Conservation (phyloP, 371 early-diverging fungal species). For the Mucor indicus region DNA sequence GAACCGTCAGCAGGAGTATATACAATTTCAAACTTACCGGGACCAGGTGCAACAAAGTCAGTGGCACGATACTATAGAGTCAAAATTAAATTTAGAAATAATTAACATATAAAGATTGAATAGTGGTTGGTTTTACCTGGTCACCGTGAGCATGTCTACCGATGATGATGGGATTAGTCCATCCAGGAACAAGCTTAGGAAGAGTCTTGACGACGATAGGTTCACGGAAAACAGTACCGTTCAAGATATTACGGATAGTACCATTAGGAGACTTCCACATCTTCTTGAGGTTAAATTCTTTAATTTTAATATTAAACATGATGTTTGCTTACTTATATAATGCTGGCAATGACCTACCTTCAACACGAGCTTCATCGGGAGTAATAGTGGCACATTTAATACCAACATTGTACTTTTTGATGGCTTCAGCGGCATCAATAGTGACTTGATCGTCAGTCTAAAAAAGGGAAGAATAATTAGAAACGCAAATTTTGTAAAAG, state of each 20-base stretch:
- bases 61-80: slow-evolving; percentile 89
- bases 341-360: slow-evolving; percentile 68
- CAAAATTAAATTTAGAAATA: not conserved
- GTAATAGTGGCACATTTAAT: slow-evolving; percentile 99
- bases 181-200: slow-evolving; percentile 91
- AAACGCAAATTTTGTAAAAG: no score
- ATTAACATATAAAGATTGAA: not conserved
- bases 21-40: slow-evolving; percentile 86
- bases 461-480: no score
- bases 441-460: slow-evolving; percentile 96
- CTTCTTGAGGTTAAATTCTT: slow-evolving; percentile 91
- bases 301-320: no score
- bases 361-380: slow-evolving; percentile 94
- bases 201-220: slow-evolving; percentile 89
- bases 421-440: slow-evolving; percentile 94
- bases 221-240: slow-evolving; percentile 98
- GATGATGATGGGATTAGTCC: slow-evolving; percentile 94
- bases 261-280: slow-evolving; percentile 99
- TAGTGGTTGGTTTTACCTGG: no score
- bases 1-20: slow-evolving; percentile 87
- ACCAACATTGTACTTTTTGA: slow-evolving; percentile 94
- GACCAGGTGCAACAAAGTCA: slow-evolving; percentile 85
- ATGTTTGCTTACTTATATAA: no score
- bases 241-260: slow-evolving; percentile 94
- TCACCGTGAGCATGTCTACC: slow-evolving; percentile 97